Base-by-base conservation (phyloP, 164 flowering plant species). In the Stephania yunnanensis region DNA sequence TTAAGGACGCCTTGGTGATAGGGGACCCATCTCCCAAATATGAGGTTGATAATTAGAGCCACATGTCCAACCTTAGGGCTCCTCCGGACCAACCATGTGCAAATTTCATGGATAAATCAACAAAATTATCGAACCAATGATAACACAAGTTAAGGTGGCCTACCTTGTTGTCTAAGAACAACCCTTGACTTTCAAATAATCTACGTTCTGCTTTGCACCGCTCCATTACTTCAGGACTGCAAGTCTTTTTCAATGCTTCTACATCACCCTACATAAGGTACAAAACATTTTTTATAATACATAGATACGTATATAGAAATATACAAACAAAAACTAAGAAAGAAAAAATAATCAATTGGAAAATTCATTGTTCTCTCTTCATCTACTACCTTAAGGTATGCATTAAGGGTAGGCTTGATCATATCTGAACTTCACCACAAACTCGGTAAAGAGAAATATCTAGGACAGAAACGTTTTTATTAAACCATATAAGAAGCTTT, bases 391-490 rank as follows among this genome's bases (percentile, higher is more conserved):
- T 96, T 96, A n/a, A 86, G 81, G 80, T 92, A 91, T 52, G 98
- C 97, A 78, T 36, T 36, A 36, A 36, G 42, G 42, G 42, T 36
- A 36, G 42, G 42, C 42, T 36, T 36, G 42, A 89, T 77, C 69
- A 86, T 86, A 70, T 96, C 81, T 96, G 97, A 83, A 94, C 97
- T 80, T 96, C 97, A 36, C 1, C 58, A 88, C 93, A 84, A 94
- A 94, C 25, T 94, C 99, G 95, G 92, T 58, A 94, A 79, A n/a
- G 97, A 91, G 80, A 96, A 96, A 11, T 86, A 84, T 75, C 99
- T 95, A 61, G 75, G 58, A 63, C 73, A 77, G 58, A 67, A 75
- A 69, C 73, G 71, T 45, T 50, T 55, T 31, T 31, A 31, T 31
- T 15, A 71, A 11, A 25, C 19, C 74, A 73, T 13, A 58, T 10